Evolutionary conservation across 495 filamentous ascomycete genomes (phyloP).

Genomic region (Venustampulla echinocandica): DNA sequence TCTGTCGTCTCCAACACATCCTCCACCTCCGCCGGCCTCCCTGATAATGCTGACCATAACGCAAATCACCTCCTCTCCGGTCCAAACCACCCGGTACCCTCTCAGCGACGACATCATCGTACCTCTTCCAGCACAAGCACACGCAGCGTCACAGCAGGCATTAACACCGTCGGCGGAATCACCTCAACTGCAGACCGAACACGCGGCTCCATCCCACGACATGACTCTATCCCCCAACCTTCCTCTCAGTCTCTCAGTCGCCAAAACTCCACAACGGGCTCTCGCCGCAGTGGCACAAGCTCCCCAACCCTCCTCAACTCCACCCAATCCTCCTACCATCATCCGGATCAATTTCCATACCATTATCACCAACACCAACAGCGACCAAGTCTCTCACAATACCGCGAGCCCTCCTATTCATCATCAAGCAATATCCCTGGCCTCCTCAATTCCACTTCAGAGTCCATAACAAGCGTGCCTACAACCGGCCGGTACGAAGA

Average conservation of each 20-base stretch:
- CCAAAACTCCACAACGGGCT: conserved; percentile 23
- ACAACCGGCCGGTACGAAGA: conserved; percentile 63
- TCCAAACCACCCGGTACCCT: conserved; percentile 39
- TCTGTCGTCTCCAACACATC: conserved; percentile 76
- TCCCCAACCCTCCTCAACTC: conserved; percentile 14
- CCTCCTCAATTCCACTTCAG: neutral
- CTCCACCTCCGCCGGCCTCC: conserved; percentile 53
- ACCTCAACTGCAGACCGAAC: conserved; percentile 21
- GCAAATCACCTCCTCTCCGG: conserved; percentile 40
- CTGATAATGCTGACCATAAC: conserved; percentile 42
- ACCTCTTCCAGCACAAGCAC: conserved; percentile 56
- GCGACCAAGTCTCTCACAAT: conserved; percentile 10
- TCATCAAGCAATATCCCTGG: conserved; percentile 9
- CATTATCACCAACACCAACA: conserved; percentile 18
- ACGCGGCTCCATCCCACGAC: conserved; percentile 13
- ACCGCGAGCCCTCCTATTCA: conserved; percentile 19
- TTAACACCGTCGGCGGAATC: conserved; percentile 25
- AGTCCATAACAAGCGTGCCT: conserved; percentile 28
- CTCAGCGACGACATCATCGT: conserved; percentile 52
- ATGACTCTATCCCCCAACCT: conserved; percentile 20
- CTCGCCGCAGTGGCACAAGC: conserved; percentile 14
- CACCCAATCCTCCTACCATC: conserved; percentile 15
- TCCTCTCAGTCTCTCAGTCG: conserved; percentile 25
- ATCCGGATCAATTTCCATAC: conserved; percentile 19
- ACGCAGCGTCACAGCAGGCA: conserved; percentile 39